A percentile compares a stretch with the other conserved stretches of the same genome.
Conservation (phyloP, 345 rosid genomes). For the Erysimum cheiranthoides region DNA sequence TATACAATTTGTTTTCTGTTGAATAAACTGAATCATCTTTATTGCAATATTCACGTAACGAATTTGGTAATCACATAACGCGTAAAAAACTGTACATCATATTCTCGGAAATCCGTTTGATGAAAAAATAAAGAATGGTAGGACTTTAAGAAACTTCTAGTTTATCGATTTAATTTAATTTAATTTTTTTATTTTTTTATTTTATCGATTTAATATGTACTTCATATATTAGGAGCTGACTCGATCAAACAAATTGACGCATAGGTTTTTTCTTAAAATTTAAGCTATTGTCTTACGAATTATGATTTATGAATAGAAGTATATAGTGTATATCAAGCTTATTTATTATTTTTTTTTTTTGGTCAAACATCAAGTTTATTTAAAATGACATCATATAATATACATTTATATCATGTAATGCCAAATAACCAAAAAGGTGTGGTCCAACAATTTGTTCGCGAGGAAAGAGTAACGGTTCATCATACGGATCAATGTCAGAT, state of each 20-base stretch:
- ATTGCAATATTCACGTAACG: background rate
- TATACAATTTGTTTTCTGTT: background rate
- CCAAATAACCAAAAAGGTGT: background rate
- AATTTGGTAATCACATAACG: background rate
- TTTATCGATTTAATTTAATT: background rate
- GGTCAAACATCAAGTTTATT: too few species aligned
- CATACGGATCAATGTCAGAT: background rate
- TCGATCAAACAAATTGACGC: constrained; percentile 28
- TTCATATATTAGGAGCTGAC: constrained; percentile 18
- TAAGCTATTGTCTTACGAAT: constrained; percentile 5
- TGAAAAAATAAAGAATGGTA: too few species aligned
- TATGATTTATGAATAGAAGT: background rate
- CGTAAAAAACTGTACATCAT: background rate
- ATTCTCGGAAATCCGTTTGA: background rate
- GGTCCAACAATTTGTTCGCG: background rate
- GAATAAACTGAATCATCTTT: background rate
- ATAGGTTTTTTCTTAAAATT: background rate
- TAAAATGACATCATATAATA: background rate
- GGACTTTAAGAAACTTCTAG: constrained; percentile 8
- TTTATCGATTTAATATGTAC: background rate
- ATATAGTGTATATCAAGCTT: constrained; percentile 2
- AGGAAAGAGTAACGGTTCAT: background rate
- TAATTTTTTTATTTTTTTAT: too few species aligned
- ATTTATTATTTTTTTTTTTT: too few species aligned
- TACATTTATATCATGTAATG: constrained; percentile 6